A percentile compares a stretch with the other conserved stretches of the same genome.
These are phyloP conservation scores for Skeletonema potamos DNA, from an alignment of 108 stramenopile species.

Conservation along the genomic window DNA sequence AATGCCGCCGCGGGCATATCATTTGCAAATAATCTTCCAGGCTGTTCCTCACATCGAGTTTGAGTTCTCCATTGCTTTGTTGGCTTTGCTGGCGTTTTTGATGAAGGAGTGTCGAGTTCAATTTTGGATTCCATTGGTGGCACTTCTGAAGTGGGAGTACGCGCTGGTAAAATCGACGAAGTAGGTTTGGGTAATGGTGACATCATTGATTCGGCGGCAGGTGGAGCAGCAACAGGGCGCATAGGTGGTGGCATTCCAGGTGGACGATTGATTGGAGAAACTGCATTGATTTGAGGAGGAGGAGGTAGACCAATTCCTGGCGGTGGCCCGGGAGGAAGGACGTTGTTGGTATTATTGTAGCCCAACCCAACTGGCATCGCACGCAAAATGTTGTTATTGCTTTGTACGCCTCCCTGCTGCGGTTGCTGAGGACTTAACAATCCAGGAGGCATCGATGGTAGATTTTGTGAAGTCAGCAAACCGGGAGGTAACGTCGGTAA, in stretches of 20 bases:
- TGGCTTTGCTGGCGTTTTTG: constrained; percentile 32
- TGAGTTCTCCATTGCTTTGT: constrained; percentile 17
- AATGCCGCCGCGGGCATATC: constrained; percentile 32
- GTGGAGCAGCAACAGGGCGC: background rate
- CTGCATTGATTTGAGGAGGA: background rate
- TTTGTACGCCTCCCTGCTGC: background rate
- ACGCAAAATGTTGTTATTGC: background rate
- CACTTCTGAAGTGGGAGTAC: background rate
- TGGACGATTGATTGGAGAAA: constrained; percentile 3
- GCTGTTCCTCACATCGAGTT: constrained; percentile 70
- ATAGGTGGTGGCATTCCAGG: constrained; percentile 12
- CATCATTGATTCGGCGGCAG: background rate
- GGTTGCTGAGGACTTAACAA: background rate
- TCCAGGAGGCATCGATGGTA: background rate
- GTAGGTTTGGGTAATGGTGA: constrained; percentile 6
- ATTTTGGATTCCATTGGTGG: constrained; percentile 15
- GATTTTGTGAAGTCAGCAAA: background rate
- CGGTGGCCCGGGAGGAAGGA: background rate
- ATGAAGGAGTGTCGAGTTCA: background rate
- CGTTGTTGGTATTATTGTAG: background rate
- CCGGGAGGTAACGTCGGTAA: background rate
- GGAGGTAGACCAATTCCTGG: constrained; percentile 4
- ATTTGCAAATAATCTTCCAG: constrained; percentile 73
- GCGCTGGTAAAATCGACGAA: constrained; percentile 35
- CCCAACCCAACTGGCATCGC: background rate